Percentiles rank a stretch among this genome's conserved stretches.
Conservation (phyloP, 2,329 filamentous ascomycete species). For the Monilinia aucupariae region DNA sequence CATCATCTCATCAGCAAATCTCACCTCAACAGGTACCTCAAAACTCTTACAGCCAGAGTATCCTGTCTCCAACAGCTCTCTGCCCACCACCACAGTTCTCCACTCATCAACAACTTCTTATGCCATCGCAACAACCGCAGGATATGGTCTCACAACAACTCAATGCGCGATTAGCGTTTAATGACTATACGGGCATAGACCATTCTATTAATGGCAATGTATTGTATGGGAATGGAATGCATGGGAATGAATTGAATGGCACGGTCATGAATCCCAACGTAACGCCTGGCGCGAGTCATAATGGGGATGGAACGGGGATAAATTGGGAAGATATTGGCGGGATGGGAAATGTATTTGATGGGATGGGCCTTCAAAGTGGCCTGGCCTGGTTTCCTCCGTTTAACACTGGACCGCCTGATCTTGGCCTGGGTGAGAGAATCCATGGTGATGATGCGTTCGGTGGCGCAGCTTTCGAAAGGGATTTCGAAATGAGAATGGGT, state of each 20-base stretch:
- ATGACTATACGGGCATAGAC: conserved; percentile 58
- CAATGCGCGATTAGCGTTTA: conserved; percentile 71
- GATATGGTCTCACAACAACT: conserved; percentile 63
- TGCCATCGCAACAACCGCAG: conserved; percentile 41
- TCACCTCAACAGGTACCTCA: conserved; percentile 11
- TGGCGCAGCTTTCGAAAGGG: neutral
- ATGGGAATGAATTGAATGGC: conserved; percentile 22
- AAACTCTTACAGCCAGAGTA: conserved; percentile 27
- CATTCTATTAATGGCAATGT: conserved; percentile 31
- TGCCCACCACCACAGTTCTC: conserved; percentile 34
- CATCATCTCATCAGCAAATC: conserved; percentile 18
- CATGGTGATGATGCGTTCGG: conserved; percentile 40
- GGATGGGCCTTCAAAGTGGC: neutral
- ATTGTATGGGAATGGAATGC: conserved; percentile 27
- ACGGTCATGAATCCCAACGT: conserved; percentile 3
- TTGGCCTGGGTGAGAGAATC: conserved; percentile 32
- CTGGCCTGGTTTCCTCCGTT: conserved; percentile 91
- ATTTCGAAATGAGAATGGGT: conserved; percentile 1
- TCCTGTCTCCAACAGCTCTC: conserved; percentile 32
- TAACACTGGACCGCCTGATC: conserved; percentile 73
- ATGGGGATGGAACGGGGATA: conserved; percentile 17
- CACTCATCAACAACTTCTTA: conserved; percentile 46
- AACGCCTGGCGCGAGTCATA: neutral
- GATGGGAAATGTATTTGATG: conserved; percentile 6
- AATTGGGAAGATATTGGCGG: conserved; percentile 6